Base-by-base conservation (phyloP, 2,329 filamentous ascomycete genomes). In the Acrocalymma vagum region DNA sequence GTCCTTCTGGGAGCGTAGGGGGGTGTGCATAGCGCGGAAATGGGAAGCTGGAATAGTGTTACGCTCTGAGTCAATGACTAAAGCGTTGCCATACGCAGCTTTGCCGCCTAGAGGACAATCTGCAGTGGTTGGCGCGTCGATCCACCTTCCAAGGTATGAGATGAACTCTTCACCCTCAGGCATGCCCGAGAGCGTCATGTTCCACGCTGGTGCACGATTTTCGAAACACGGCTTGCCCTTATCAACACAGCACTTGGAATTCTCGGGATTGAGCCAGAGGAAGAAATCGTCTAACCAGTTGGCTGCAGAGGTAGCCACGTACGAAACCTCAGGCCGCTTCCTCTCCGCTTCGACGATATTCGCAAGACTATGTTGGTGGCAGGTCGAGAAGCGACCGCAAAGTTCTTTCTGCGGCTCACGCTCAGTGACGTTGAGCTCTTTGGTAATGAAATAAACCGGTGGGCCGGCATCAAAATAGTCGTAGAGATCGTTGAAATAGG, bases 271-370 rank as follows among this genome's bases (percentile, higher is more conserved):
- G n/a, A 97, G 76, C 93, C 94, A 99, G 45, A 90, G 81, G 72
- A 97, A 90, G 72, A 90, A 97, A 65, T 99, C 94, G 53, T 99
- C 94, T 13, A 99, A 82, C 94, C 94, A 99, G 68, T 88, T 96
- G 3, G 95, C 94, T 1, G 93, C 86, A 0, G 91, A 88, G 8
- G 92, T 86, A 6, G 90, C 82, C 53, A 99, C 90, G 68, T 91
- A 97, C 1, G 91, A 96, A 1, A 93, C 78, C 6, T 95, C 83
- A 0, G 91, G 81, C 24, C 94, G 84, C 73, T 96, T 97, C 9
- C 94, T 85, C 72, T 99, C 95, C 55, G 94, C 89, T 66, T 99
- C 95, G 4, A 99, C 78, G 2, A 96, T 85, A 61, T 96, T 96
- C 25, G 90, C 84, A 4, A 99, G 76, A 0, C 92, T 96, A 45